Evolutionary conservation across 2,329 filamentous ascomycete genomes (phyloP), one percentile per base, ranked within the genome.

Genomic region (Ceratocystis eucalypticola): DNA sequence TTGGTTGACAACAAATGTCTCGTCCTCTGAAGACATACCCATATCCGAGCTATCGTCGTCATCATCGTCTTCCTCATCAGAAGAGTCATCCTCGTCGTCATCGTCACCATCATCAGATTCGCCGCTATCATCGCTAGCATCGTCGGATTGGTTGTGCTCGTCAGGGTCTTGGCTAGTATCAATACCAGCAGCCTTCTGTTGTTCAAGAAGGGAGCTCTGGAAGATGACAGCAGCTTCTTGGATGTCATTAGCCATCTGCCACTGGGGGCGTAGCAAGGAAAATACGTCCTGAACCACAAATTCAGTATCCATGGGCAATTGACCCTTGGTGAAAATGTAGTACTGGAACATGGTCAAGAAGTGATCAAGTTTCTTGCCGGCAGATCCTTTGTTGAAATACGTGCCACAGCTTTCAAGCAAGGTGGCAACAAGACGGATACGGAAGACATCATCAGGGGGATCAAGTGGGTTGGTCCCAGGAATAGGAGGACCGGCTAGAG

Each of bases 291-390:
- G 92, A 5, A 99, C 84, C 59, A 96, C 86, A 74, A 99, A 99
- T 67, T 99, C 94, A 61, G 97, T 89, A 70, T 99, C 94, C 90
- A 99, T 95, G 0, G 95, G 94, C 48, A 96, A 77, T 0, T 88
- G 82, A 22, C 93, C 86, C 76, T 99, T 99, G 22, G 89, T 91
- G 72, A 88, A 86, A 70, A 97, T 88, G 76, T 99, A 99, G 75
- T 96, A 97, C 83, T 89, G 92, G 72, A 99, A 91, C 76, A 97
- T 97, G 0, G 88, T 93, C 68, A 99, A 80, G 76, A 97, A 99
- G 75, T 96, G 97, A 73, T 99, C 94, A 8, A 99, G 82, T 77
- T 97, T 99, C 80, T 97, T 97, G 75, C 92, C 95, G 1, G 92
- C 89, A 55, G 88, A 86, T 6, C 95, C 94, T 71, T 93, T 88